Conservation (phyloP, 345 rosid genomes). For the Populus nigra region DNA sequence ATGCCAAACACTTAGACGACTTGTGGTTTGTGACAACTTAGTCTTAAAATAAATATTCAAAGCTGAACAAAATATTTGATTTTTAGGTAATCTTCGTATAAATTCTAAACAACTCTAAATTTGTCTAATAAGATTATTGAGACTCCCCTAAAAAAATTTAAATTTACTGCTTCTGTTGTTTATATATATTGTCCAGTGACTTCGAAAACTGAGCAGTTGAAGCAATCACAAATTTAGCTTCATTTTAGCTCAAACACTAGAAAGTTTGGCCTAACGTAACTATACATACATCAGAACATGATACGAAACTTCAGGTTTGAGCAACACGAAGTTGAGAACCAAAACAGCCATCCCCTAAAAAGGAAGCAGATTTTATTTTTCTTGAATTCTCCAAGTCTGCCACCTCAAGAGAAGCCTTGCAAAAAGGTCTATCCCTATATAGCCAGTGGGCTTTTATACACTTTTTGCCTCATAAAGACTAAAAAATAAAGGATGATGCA, state of each 20-base stretch:
- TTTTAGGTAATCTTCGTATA: no score
- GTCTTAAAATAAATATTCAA: no score
- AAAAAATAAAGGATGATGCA: neutral
- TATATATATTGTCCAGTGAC: neutral
- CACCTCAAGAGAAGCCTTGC: neutral
- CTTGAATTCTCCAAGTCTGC: neutral
- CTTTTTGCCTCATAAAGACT: neutral
- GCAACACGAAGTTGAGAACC: neutral
- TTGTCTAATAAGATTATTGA: fast-evolving
- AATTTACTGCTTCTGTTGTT: no score
- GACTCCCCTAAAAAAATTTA: no score
- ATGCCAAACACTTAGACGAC: no score
- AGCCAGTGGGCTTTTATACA: neutral
- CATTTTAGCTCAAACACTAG: neutral
- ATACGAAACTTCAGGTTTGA: neutral
- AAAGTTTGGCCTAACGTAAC: neutral
- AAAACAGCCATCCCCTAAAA: neutral
- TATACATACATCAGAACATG: neutral
- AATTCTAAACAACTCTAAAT: no score
- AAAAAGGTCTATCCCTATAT: neutral
- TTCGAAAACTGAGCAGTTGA: neutral
- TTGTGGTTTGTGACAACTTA: no score
- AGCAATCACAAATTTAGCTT: neutral
- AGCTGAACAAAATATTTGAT: no score
- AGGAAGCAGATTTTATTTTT: neutral